These are phyloP conservation scores for Marchantia paleacea DNA, from an alignment of 225 moss, liverwort and hornwort genomes.

Conservation along the genomic window DNA sequence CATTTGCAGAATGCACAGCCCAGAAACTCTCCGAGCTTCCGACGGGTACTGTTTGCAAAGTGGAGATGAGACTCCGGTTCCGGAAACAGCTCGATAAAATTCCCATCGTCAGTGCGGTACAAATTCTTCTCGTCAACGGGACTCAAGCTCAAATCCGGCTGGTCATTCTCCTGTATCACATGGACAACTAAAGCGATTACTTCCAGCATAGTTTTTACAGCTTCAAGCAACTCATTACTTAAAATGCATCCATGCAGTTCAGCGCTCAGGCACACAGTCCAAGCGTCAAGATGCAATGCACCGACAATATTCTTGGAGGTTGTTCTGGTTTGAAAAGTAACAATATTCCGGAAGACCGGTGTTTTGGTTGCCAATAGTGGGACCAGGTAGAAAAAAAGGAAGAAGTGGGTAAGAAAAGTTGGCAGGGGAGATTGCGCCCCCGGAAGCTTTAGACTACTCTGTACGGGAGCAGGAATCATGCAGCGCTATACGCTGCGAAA, in stretches of 20 bases:
- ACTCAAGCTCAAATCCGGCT: constrained; percentile 1
- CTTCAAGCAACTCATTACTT: not conserved
- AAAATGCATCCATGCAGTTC: not conserved
- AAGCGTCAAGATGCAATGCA: not conserved
- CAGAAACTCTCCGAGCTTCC: constrained; percentile 45
- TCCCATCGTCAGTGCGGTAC: constrained; percentile 28
- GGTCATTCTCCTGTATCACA: constrained; percentile 27
- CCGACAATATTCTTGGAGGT: not conserved
- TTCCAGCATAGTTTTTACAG: not conserved
- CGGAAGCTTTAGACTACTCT: not conserved
- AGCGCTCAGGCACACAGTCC: not conserved
- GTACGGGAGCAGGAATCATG: not conserved
- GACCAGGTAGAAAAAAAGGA: not conserved
- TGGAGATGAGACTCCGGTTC: constrained; percentile 34
- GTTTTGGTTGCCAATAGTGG: not conserved
- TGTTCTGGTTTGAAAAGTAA: not conserved
- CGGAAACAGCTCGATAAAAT: constrained; percentile 36
- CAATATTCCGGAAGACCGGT: not conserved
- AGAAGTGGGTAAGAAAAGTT: not conserved
- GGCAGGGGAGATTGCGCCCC: not conserved
- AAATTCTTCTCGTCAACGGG: constrained; percentile 29
- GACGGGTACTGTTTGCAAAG: constrained; percentile 36
- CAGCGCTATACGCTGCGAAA: not conserved
- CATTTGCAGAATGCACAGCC: constrained; percentile 49
- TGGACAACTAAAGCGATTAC: not conserved